A percentile compares a stretch with the other conserved stretches of the same genome.
These are phyloP conservation scores for Betula pendula DNA, from an alignment of 306 rosid species.

Conservation along the genomic window DNA sequence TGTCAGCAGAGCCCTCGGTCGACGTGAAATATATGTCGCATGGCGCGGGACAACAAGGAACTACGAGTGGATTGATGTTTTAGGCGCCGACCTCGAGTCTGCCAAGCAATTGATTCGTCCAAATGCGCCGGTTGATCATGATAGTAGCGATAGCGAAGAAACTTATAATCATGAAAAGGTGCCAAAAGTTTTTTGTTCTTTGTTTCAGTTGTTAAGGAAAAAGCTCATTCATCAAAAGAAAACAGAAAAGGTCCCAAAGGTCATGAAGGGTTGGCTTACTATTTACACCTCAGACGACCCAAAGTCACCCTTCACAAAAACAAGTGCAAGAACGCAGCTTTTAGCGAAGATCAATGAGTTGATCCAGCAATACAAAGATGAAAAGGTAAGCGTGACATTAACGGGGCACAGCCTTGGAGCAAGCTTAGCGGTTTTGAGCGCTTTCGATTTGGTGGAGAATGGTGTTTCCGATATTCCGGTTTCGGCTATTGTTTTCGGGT, in stretches of 20 bases:
- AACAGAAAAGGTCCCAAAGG: conserved; percentile 26
- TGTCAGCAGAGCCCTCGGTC: conserved; percentile 29
- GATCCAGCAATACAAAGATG: conserved; percentile 36
- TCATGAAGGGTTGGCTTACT: conserved; percentile 71
- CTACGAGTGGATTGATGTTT: conserved; percentile 54
- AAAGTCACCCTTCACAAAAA: conserved; percentile 47
- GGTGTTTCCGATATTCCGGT: conserved; percentile 46
- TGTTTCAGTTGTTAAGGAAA: too few relatives aligned
- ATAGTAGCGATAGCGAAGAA: too few relatives aligned
- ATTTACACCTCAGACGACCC: conserved; percentile 54
- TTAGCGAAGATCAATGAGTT: conserved; percentile 28
- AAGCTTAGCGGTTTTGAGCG: conserved; percentile 43
- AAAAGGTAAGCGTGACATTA: conserved; percentile 47
- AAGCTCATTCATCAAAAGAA: too few relatives aligned
- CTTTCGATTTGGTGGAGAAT: conserved; percentile 61
- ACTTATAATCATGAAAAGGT: background rate
- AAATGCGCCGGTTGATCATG: conserved; percentile 3
- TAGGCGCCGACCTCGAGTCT: conserved; percentile 37
- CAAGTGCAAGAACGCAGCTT: conserved; percentile 53
- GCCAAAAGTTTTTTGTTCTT: too few relatives aligned
- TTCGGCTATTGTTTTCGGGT: conserved; percentile 53
- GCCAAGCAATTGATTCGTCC: conserved; percentile 25
- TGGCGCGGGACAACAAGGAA: conserved; percentile 67
- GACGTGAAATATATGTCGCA: conserved; percentile 61
- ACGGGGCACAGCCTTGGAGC: conserved; percentile 74